Evolutionary conservation across 1,284 basidiomycete genomes (phyloP).

Genomic region (Puccinia sorghi): DNA sequence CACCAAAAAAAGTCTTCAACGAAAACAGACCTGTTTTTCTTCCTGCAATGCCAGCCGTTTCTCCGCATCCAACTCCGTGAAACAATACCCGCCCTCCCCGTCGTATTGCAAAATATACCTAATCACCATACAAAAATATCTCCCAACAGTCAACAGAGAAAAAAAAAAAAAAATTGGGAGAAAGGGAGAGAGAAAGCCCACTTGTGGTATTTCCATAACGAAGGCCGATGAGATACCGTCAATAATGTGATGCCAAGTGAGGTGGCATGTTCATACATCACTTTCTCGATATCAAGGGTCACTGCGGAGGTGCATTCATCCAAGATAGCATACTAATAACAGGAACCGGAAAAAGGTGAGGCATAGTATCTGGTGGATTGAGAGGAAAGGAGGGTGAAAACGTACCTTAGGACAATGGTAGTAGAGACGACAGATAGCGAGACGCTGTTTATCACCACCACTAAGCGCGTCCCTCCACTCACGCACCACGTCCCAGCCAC

Average conservation of each 20-base stretch:
- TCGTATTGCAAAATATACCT: slow-evolving; percentile 56
- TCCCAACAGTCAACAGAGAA: neutral
- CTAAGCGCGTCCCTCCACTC: slow-evolving; percentile 93
- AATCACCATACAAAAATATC: neutral
- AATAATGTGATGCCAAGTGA: slow-evolving; percentile 58
- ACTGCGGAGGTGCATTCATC: slow-evolving; percentile 96
- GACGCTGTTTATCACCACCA: slow-evolving; percentile 69
- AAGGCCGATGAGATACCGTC: slow-evolving; percentile 64
- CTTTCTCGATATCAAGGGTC: slow-evolving; percentile 85
- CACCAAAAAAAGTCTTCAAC: neutral
- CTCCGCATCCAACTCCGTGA: slow-evolving; percentile 89
- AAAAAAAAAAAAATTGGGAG: neutral
- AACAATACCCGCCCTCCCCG: slow-evolving; percentile 64
- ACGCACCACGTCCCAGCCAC: slow-evolving; percentile 82
- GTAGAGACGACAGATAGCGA: slow-evolving; percentile 95
- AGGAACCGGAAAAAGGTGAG: neutral
- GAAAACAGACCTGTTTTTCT: slow-evolving; percentile 70
- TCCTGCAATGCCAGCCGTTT: slow-evolving; percentile 87
- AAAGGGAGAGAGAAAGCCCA: slow-evolving; percentile 58
- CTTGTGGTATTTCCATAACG: slow-evolving; percentile 88
- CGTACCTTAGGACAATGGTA: slow-evolving; percentile 87
- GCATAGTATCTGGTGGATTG: neutral
- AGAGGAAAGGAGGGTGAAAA: neutral
- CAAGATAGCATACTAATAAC: slow-evolving; percentile 83
- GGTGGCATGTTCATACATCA: slow-evolving; percentile 92